Percentiles rank a stretch among this genome's conserved stretches.
Conservation (phyloP, 257 asterid genomes). For the Petunia axillaris region DNA sequence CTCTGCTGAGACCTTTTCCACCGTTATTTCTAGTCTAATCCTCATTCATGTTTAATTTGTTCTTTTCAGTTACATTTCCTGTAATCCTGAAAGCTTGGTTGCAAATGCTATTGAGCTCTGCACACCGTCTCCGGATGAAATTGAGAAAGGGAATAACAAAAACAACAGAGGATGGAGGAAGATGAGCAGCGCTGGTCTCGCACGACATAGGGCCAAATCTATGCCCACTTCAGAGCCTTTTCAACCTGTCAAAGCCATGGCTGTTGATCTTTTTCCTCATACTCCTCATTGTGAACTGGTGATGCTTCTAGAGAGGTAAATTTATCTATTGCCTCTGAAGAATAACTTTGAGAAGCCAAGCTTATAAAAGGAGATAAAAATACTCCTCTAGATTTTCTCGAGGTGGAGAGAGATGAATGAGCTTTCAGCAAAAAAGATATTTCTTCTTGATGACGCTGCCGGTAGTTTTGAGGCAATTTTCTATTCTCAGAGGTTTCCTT, state of each 20-base stretch:
- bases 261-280: constrained; percentile 96
- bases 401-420: neutral
- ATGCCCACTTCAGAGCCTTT: constrained; percentile 96
- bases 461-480: constrained; percentile 7
- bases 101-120: constrained; percentile 99
- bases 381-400: neutral
- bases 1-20: neutral
- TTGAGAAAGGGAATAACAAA: constrained; percentile 61
- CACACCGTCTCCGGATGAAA: constrained; percentile 76
- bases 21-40: neutral
- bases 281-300: constrained; percentile 92
- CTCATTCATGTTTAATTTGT: constrained; percentile 24
- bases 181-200: constrained; percentile 88
- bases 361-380: neutral
- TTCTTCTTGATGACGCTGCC: neutral
- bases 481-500: neutral
- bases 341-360: constrained; percentile 9
- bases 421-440: neutral
- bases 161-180: constrained; percentile 84
- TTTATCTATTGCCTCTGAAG: constrained; percentile 8
- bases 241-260: constrained; percentile 84
- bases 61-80: constrained; percentile 84
- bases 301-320: constrained; percentile 95
- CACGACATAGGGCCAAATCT: constrained; percentile 88
- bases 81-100: constrained; percentile 96